Conservation (phyloP, 176 grass and related monocot genomes). For the Ensete glaucum region DNA sequence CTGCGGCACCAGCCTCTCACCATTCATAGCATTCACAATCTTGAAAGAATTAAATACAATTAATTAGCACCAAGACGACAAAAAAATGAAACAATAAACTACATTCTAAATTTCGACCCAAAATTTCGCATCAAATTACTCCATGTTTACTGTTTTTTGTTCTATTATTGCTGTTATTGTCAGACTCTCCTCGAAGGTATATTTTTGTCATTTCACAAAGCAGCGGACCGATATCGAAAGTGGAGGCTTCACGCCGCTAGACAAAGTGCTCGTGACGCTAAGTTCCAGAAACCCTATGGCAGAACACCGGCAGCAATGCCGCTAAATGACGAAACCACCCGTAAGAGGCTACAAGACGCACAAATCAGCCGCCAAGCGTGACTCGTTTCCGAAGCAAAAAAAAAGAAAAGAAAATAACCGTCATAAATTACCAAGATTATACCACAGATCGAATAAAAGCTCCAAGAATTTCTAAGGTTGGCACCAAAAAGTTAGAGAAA, state of each 20-base stretch:
- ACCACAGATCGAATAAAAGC: too few species aligned
- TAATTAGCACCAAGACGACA: background rate
- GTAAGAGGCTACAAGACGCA: background rate
- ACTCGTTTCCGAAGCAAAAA: too few species aligned
- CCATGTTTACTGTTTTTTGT: background rate
- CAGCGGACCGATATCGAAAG: background rate
- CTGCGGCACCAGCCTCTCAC: constrained; percentile 71
- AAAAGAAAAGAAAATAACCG: too few species aligned
- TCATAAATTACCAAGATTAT: background rate
- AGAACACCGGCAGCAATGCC: background rate
- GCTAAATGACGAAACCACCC: background rate
- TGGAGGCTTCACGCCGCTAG: too few species aligned
- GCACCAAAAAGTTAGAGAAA: too few species aligned
- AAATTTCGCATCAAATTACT: background rate
- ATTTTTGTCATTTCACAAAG: background rate
- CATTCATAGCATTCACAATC: constrained; percentile 76
- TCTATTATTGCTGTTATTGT: background rate
- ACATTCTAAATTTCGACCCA: background rate
- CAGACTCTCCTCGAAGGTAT: background rate
- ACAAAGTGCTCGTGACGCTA: background rate
- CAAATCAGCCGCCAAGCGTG: background rate
- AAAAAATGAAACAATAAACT: background rate
- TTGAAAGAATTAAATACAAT: constrained; percentile 21
- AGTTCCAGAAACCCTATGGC: background rate
- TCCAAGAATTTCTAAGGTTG: too few species aligned